phyloP scores from a whole-genome alignment of 2,329 filamentous ascomycete species.

The Claviceps pazoutovae region DNA sequence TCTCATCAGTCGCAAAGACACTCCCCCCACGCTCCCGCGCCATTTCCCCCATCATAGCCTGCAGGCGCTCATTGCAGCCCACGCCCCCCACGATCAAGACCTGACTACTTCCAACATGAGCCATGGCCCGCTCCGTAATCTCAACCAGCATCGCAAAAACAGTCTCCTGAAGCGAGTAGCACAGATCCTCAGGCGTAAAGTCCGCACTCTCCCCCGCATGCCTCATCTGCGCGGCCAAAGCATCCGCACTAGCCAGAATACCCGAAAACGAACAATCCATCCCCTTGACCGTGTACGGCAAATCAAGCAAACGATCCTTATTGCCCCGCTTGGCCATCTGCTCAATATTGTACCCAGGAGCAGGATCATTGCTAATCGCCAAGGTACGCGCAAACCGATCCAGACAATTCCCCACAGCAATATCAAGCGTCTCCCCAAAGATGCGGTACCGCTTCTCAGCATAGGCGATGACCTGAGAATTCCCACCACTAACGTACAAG shows the following conservation, averaged over 20 bases:
- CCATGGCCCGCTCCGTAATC: slow-evolving; percentile 97
- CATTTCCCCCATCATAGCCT: slow-evolving; percentile 99
- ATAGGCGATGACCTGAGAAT: slow-evolving; percentile 97
- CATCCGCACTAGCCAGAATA: slow-evolving; percentile 72
- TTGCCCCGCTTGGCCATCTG: slow-evolving; percentile 65
- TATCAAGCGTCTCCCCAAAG: slow-evolving; percentile 94
- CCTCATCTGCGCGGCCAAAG: slow-evolving; percentile 56
- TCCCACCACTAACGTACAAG: slow-evolving; percentile 87
- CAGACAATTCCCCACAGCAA: slow-evolving; percentile 93
- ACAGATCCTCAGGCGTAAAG: slow-evolving; percentile 72
- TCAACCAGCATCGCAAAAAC: slow-evolving; percentile 95
- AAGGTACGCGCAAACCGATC: slow-evolving; percentile 90
- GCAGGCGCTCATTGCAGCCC: slow-evolving; percentile 83
- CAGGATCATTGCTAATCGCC: slow-evolving; percentile 85
- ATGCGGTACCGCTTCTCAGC: slow-evolving; percentile 90
- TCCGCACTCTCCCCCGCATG: slow-evolving; percentile 32
- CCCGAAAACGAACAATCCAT: slow-evolving; percentile 98
- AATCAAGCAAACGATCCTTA: slow-evolving; percentile 52
- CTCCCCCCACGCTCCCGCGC: slow-evolving; percentile 74
- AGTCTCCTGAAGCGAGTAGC: slow-evolving; percentile 90
- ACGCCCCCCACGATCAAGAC: slow-evolving; percentile 94
- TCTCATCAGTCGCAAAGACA: slow-evolving; percentile 89
- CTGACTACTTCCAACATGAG: slow-evolving; percentile 80
- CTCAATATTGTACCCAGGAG: slow-evolving; percentile 96
- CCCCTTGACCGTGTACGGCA: slow-evolving; percentile 93